Evolutionary conservation across 257 asterid species (phyloP).

Genomic region (Solanum clarkiae): DNA sequence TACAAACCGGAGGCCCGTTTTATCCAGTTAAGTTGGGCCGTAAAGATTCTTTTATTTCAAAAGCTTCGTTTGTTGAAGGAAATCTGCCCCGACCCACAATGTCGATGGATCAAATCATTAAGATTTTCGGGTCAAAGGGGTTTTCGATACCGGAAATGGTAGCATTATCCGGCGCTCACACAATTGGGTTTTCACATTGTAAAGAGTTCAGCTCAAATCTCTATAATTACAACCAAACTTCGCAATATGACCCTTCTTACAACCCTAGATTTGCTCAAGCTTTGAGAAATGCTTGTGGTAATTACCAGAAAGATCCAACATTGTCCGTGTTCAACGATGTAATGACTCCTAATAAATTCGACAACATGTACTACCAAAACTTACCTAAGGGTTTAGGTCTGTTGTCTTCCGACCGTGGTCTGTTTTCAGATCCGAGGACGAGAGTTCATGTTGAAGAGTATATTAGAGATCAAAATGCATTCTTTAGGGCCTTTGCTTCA

Average conservation of each 20-base stretch:
- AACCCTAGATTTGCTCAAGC: slow-evolving; percentile 54
- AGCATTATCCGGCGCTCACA: slow-evolving; percentile 85
- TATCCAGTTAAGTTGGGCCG: slow-evolving; percentile 62
- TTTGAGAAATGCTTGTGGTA: slow-evolving; percentile 47
- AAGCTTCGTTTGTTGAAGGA: slow-evolving; percentile 44
- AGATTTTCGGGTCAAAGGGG: slow-evolving; percentile 44
- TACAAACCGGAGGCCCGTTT: slow-evolving; percentile 76
- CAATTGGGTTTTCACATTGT: slow-evolving; percentile 93
- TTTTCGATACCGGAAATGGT: slow-evolving; percentile 73
- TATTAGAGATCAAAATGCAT: slow-evolving; percentile 37
- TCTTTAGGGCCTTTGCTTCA: slow-evolving; percentile 57
- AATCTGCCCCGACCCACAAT: slow-evolving; percentile 60
- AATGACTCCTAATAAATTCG: slow-evolving; percentile 65
- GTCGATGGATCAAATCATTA: slow-evolving; percentile 42
- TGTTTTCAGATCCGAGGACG: slow-evolving; percentile 57
- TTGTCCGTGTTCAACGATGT: slow-evolving; percentile 73
- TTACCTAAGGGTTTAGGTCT: slow-evolving; percentile 61
- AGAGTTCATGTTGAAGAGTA: slow-evolving; percentile 38
- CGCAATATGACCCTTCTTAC: slow-evolving; percentile 56
- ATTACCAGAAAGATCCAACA: slow-evolving; percentile 47
- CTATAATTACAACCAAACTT: slow-evolving; percentile 41
- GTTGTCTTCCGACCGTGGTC: slow-evolving; percentile 45
- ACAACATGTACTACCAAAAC: slow-evolving; percentile 54
- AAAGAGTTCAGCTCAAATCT: slow-evolving; percentile 61
- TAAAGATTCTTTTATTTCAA: slow-evolving; percentile 40